These are phyloP conservation scores for Cercis canadensis DNA, from an alignment of 306 rosid species.

Conservation along the genomic window DNA sequence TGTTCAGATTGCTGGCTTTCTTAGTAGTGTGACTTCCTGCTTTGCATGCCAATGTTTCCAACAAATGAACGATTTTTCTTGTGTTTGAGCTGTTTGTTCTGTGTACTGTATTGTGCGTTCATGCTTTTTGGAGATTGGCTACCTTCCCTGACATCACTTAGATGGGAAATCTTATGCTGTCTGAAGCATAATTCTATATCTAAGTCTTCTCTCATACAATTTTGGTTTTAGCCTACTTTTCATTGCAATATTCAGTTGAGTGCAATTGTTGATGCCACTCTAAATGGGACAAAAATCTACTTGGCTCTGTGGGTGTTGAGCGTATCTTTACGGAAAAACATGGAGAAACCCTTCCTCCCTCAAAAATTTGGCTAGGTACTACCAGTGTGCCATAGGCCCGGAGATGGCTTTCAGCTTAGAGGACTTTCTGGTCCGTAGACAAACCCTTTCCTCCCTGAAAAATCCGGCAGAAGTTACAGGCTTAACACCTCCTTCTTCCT, in stretches of 20 bases:
- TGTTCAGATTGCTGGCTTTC: constrained; percentile 30
- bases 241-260: constrained; percentile 1
- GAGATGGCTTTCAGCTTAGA: no score
- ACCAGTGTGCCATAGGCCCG: neutral
- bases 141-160: constrained; percentile 15
- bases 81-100: constrained; percentile 31
- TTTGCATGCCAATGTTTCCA: constrained; percentile 23
- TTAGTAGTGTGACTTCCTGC: neutral
- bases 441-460: no score
- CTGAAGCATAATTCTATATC: neutral
- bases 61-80: neutral
- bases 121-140: constrained; percentile 19
- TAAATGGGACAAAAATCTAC: neutral
- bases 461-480: neutral
- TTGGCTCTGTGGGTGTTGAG: neutral
- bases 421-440: no score
- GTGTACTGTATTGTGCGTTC: constrained; percentile 27
- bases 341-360: neutral
- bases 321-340: neutral
- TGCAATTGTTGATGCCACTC: neutral
- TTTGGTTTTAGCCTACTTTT: neutral
- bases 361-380: neutral
- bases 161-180: neutral
- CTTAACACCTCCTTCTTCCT: neutral
- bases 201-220: neutral